These are phyloP conservation scores for Aspergillus sp. DNA, from an alignment of 2,329 filamentous ascomycete genomes.

Conservation along the genomic window DNA sequence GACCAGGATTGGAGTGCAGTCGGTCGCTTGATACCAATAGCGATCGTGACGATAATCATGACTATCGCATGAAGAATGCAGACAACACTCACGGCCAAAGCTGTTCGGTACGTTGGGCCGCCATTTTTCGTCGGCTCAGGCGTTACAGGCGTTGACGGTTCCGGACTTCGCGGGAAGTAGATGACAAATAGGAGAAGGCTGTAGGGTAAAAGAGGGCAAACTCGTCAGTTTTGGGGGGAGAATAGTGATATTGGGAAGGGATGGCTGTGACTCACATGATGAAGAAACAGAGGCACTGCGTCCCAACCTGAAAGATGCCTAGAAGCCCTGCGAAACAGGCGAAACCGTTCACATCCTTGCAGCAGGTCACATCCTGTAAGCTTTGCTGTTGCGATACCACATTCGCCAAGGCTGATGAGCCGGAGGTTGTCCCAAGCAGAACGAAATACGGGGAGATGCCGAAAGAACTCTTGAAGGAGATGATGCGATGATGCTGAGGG, in stretches of 20 bases:
- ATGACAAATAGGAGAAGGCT: slow-evolving; percentile 92
- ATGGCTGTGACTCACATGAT: slow-evolving; percentile 66
- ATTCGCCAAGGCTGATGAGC: slow-evolving; percentile 85
- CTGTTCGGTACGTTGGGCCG: slow-evolving; percentile 71
- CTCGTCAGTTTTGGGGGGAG: not conserved
- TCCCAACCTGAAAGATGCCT: slow-evolving; percentile 85
- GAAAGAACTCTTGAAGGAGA: slow-evolving; percentile 78
- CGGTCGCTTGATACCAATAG: slow-evolving; percentile 64
- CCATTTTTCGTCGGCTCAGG: slow-evolving; percentile 36
- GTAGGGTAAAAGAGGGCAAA: slow-evolving; percentile 3
- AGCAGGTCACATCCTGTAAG: slow-evolving; percentile 79
- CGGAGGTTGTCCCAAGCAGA: slow-evolving; percentile 86
- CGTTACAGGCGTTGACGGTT: slow-evolving; percentile 42
- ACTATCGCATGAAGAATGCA: slow-evolving; percentile 75
- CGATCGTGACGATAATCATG: slow-evolving; percentile 60
- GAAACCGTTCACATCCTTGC: slow-evolving; percentile 73
- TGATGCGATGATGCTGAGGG: slow-evolving; percentile 91
- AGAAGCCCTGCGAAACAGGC: slow-evolving; percentile 83
- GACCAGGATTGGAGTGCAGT: slow-evolving; percentile 72
- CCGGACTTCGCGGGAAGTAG: slow-evolving; percentile 73
- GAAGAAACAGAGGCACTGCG: slow-evolving; percentile 89
- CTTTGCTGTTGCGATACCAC: slow-evolving; percentile 86
- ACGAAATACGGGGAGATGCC: slow-evolving; percentile 96
- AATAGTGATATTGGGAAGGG: not conserved
- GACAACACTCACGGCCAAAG: slow-evolving; percentile 67